Percentiles rank a stretch among this genome's conserved stretches.
Evolutionary conservation across 2,329 filamentous ascomycete species (phyloP).

Genomic region (Pyrenochaeta sp.): DNA sequence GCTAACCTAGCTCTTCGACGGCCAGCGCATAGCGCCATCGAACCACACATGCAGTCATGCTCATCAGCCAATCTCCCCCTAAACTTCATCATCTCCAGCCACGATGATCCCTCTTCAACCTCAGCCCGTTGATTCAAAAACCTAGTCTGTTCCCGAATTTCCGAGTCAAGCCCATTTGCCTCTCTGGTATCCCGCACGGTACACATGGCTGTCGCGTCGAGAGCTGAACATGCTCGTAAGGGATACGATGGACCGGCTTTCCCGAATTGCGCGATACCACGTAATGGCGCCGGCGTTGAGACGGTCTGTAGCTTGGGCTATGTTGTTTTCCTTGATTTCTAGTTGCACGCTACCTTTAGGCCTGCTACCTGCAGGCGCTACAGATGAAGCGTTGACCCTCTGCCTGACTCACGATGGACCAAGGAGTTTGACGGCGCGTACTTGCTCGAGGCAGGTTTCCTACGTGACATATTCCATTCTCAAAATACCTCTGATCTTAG

Average conservation of each 20-base stretch:
- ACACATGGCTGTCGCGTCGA: conserved; percentile 5
- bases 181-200: conserved; percentile 15
- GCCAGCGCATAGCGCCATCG: conserved; percentile 25
- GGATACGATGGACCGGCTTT: conserved; percentile 11
- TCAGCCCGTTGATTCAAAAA: not conserved
- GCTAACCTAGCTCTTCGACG: conserved; percentile 16
- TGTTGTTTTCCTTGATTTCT: not conserved
- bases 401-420: not conserved
- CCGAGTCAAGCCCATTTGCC: conserved; percentile 15
- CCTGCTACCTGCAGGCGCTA: too few species aligned
- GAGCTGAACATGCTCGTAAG: conserved; percentile 25
- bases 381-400: not conserved
- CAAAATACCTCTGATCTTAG: too few species aligned
- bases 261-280: conserved; percentile 18
- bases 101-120: conserved; percentile 6
- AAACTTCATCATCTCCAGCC: conserved; percentile 2
- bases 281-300: conserved; percentile 2
- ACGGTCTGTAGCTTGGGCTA: not conserved
- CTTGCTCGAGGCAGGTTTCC: not conserved
- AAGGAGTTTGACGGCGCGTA: not conserved
- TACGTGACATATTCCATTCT: not conserved
- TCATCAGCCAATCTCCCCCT: conserved; percentile 18
- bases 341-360: too few species aligned
- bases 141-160: not conserved
- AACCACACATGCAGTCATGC: conserved; percentile 10